phyloP scores from a whole-genome alignment of 106 monocot genomes.

The Dioscorea dumetorum region DNA sequence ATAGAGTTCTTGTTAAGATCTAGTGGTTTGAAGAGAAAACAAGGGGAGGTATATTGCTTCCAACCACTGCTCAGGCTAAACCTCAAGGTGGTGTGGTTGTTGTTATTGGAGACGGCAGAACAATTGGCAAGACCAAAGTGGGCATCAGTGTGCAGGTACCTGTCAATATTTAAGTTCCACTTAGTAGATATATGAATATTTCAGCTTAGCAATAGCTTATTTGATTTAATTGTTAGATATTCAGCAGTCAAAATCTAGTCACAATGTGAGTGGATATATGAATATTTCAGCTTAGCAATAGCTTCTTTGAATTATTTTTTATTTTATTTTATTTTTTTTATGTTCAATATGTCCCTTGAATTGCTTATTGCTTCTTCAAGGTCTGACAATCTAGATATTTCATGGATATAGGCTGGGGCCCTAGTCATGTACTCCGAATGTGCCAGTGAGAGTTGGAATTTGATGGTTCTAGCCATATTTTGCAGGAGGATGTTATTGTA shows the following conservation, averaged over 20 bases:
- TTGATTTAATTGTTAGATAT: background rate
- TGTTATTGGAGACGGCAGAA: slow-evolving; percentile 70
- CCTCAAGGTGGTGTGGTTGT: slow-evolving; percentile 80
- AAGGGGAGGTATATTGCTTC: slow-evolving; percentile 62
- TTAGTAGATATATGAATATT: background rate
- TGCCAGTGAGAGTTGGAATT: slow-evolving; percentile 56
- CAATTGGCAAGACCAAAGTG: slow-evolving; percentile 49
- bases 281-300: background rate
- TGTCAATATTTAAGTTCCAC: background rate
- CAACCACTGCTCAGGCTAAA: slow-evolving; percentile 52
- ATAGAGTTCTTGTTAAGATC: slow-evolving; percentile 69
- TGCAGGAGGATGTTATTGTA: slow-evolving; percentile 63
- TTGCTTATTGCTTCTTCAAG: background rate
- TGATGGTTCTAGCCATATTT: slow-evolving; percentile 50
- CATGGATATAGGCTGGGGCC: slow-evolving; percentile 34
- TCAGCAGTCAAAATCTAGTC: background rate
- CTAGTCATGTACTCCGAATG: slow-evolving; percentile 61
- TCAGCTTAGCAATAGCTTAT: background rate
- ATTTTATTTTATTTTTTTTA: background rate
- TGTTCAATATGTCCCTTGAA: background rate
- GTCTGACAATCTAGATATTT: background rate
- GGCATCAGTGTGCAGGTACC: slow-evolving; percentile 52
- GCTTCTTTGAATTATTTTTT: background rate
- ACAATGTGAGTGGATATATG: background rate
- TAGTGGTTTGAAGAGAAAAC: slow-evolving; percentile 61